Evolutionary conservation across 257 asterid genomes (phyloP).

Genomic region (Vinca minor): DNA sequence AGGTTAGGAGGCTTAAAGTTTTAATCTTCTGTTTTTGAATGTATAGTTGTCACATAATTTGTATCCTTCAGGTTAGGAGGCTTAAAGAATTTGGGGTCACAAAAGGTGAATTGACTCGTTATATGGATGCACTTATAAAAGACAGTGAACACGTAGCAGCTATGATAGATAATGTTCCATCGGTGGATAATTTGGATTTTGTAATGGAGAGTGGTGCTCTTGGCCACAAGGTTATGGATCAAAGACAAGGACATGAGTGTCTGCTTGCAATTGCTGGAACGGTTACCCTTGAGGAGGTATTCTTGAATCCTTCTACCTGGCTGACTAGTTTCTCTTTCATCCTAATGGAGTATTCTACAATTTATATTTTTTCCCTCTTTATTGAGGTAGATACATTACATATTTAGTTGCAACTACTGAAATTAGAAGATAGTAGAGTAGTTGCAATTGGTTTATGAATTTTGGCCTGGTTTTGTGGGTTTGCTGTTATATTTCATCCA

Average conservation of each 20-base stretch:
- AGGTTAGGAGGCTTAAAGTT: slow-evolving; percentile 99
- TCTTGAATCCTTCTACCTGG: background rate
- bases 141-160: slow-evolving; percentile 99
- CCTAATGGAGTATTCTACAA: background rate
- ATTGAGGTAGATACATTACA: background rate
- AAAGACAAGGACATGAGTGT: slow-evolving; percentile 93
- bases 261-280: slow-evolving; percentile 87
- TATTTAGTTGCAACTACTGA: background rate
- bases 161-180: slow-evolving; percentile 93
- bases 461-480: background rate
- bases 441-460: background rate
- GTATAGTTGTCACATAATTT: too few species aligned
- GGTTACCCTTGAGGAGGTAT: slow-evolving; percentile 90
- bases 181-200: slow-evolving; percentile 95
- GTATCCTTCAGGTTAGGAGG: slow-evolving; percentile 66
- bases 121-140: slow-evolving; percentile 83
- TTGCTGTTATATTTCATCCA: background rate
- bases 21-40: too few species aligned
- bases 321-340: background rate
- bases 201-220: slow-evolving; percentile 98
- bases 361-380: background rate
- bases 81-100: slow-evolving; percentile 98
- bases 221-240: slow-evolving; percentile 95
- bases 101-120: slow-evolving; percentile 93
- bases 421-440: background rate